Evolutionary conservation across 805 yeast genomes (phyloP).

Genomic region (Barnettozyma californica): DNA sequence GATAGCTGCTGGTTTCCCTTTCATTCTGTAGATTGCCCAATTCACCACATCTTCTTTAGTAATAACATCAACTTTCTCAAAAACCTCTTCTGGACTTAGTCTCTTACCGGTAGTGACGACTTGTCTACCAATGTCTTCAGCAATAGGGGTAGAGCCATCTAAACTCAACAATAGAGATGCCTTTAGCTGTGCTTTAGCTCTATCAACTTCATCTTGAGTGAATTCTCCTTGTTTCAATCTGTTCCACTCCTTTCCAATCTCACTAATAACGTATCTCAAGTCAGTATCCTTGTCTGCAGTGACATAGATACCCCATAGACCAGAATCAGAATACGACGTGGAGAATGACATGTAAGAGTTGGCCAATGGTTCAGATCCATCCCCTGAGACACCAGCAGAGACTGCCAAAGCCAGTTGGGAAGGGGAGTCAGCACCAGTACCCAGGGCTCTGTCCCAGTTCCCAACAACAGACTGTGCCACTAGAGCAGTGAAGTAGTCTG

Average conservation of each 20-base stretch:
- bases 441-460: slow-evolving; percentile 92
- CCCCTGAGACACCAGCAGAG: slow-evolving; percentile 49
- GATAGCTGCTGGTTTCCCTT: slow-evolving; percentile 76
- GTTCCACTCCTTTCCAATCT: slow-evolving; percentile 82
- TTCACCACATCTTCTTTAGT: slow-evolving; percentile 71
- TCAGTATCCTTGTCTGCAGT: slow-evolving; percentile 67
- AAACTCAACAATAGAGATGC: slow-evolving; percentile 85
- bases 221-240: slow-evolving; percentile 75
- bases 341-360: slow-evolving; percentile 96
- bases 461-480: slow-evolving; percentile 97
- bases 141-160: slow-evolving; percentile 93
- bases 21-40: slow-evolving; percentile 83
- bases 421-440: slow-evolving; percentile 78
- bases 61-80: slow-evolving; percentile 66
- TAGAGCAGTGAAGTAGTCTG: slow-evolving; percentile 90
- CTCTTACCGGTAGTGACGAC: slow-evolving; percentile 84
- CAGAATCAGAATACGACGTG: slow-evolving; percentile 95
- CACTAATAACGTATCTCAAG: slow-evolving; percentile 63
- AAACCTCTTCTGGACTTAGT: slow-evolving; percentile 42
- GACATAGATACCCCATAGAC: slow-evolving; percentile 94
- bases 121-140: slow-evolving; percentile 97
- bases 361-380: slow-evolving; percentile 63
- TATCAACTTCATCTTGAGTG: slow-evolving; percentile 79
- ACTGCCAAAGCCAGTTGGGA: slow-evolving; percentile 72
- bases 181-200: slow-evolving; percentile 91